These are phyloP conservation scores for Forsythia suspensa DNA, from an alignment of 257 asterid genomes.

Conservation along the genomic window DNA sequence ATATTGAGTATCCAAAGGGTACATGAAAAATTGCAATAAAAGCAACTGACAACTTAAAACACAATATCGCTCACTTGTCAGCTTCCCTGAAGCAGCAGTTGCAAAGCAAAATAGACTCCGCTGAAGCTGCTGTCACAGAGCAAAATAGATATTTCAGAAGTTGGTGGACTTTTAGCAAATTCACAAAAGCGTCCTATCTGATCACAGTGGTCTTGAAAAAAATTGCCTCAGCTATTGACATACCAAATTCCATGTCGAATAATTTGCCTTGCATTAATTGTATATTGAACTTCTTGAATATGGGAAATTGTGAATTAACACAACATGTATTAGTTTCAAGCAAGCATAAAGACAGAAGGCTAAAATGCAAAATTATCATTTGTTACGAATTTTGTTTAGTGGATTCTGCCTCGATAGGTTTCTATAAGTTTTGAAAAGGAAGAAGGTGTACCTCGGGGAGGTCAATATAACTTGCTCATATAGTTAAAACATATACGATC, in stretches of 20 bases:
- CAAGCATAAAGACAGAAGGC: not conserved
- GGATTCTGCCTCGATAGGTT: not conserved
- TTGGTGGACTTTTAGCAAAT: not conserved
- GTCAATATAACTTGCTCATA: not conserved
- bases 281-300: not conserved
- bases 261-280: not conserved
- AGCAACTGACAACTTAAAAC: not conserved
- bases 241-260: not conserved
- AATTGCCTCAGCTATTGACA: not conserved
- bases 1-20: not conserved
- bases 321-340: not conserved
- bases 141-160: conserved; percentile 12
- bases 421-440: too few species aligned
- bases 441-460: not conserved
- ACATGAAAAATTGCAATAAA: not conserved
- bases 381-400: not conserved
- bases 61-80: not conserved
- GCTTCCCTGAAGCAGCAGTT: not conserved
- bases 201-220: not conserved
- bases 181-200: not conserved
- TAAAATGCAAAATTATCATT: not conserved
- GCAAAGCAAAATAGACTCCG: not conserved
- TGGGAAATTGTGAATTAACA: not conserved
- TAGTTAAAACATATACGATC: not conserved
- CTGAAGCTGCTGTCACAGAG: conserved; percentile 31